phyloP scores from a whole-genome alignment of 805 yeast genomes.

The Kuraishia ogatae region DNA sequence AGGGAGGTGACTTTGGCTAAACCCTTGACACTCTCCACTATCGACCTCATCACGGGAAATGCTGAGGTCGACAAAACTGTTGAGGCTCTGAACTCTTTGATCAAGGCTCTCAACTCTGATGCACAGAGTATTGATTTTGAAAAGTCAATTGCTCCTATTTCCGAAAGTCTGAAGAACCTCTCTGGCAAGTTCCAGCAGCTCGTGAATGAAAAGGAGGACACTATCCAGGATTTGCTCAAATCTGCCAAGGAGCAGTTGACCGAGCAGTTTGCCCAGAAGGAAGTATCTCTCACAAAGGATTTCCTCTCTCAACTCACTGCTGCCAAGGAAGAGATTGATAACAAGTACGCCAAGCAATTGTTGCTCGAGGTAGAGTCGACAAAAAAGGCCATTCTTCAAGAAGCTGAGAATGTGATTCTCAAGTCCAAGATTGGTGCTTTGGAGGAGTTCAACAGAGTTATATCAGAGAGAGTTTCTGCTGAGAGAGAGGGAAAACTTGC shows the following conservation, averaged over 20 bases:
- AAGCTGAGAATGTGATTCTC: conserved; percentile 66
- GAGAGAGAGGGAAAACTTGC: conserved; percentile 79
- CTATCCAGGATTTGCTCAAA: conserved; percentile 14
- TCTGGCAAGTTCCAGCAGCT: conserved; percentile 14
- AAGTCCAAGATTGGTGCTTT: conserved; percentile 63
- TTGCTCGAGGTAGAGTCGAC: conserved; percentile 59
- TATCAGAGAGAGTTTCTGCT: conserved; percentile 50
- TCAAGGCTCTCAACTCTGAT: conserved; percentile 18
- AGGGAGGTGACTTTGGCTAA: conserved; percentile 7
- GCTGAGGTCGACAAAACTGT: conserved; percentile 25
- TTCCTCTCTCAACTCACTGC: conserved; percentile 52
- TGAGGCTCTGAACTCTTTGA: conserved; percentile 25
- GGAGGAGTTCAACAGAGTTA: conserved; percentile 50
- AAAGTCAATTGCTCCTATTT: neutral
- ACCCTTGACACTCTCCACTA: conserved; percentile 16
- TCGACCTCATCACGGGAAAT: conserved; percentile 22
- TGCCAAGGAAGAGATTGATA: conserved; percentile 54
- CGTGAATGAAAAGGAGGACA: conserved; percentile 11
- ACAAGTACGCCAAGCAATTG: conserved; percentile 50
- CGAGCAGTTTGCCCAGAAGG: conserved; percentile 26
- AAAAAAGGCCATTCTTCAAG: conserved; percentile 52
- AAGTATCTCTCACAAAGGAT: conserved; percentile 48
- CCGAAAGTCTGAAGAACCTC: conserved; percentile 6
- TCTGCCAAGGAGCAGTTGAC: conserved; percentile 22
- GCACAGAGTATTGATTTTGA: conserved; percentile 10